Base-by-base conservation (phyloP, 2,329 filamentous ascomycete genomes). In the Colletotrichum sp. region DNA sequence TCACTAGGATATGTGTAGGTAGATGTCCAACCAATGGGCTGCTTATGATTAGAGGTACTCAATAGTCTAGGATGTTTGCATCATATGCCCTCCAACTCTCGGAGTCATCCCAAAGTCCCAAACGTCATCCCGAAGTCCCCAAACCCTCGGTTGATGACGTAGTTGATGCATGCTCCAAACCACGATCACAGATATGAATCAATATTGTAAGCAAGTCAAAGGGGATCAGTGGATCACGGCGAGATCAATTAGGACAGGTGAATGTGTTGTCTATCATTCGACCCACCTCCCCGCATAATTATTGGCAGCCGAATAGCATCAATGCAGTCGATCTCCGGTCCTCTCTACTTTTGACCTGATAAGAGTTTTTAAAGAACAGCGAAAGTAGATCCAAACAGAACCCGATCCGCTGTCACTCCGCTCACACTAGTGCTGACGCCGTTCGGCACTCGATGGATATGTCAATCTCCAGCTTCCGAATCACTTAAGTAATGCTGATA, bases 311-410 rank as follows among this genome's bases (percentile, higher is more conserved):
- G 9, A 49, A 49, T 49, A 49, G 44, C n/a, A 21, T 49, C 44
- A 21, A 21, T 8, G n/a, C 0, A 49, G 9, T 0, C n/a, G 44
- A 49, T 49, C 44, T 8, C n/a, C 0, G 10, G 44, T 21, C 10
- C 1, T 21, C 9, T 49, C 44, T 49, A 7, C 39, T 13, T 21
- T n/a, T 1, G 18, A 49, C 2, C n/a, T n/a, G 44, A 21, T 21
- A 13, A 21, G n/a, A 49, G n/a, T 21, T 21, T 49, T 49, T 1
- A 0, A 9, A 1, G 3, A 13, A 21, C 0, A 49, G 44, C 44
- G 6, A 49, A 49, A 49, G 1, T 49, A 4, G 2, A 21, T 49
- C 44, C 44, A 7, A 49, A 21, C 0, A 21, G n/a, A 49, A 49
- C n/a, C 10, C 3, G n/a, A 21, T 49, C 10, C n/a, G 44, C 44